phyloP scores from a whole-genome alignment of 345 rosid genomes.

The Boechera stricta region DNA sequence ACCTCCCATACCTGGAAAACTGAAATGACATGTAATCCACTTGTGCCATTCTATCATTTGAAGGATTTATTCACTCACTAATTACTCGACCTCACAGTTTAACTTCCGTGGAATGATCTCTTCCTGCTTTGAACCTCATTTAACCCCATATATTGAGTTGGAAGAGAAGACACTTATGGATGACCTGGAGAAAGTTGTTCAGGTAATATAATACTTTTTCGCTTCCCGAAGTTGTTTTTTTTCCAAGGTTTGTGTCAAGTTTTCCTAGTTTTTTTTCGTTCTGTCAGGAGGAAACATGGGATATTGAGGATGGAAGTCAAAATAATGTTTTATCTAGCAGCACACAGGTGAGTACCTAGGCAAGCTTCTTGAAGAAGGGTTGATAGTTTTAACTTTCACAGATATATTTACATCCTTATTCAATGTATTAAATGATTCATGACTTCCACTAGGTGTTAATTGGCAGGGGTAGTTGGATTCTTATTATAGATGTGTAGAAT shows the following conservation, averaged over 20 bases:
- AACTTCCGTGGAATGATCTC: conserved; percentile 98
- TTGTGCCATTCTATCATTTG: conserved; percentile 27
- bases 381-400: conserved; percentile 25
- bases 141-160: conserved; percentile 81
- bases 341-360: conserved; percentile 71
- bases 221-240: conserved; percentile 13
- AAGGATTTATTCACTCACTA: conserved; percentile 25
- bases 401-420: conserved; percentile 23
- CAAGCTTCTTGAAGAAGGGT: conserved; percentile 11
- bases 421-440: background rate
- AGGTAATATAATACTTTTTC: conserved; percentile 55
- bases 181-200: conserved; percentile 90
- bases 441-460: conserved; percentile 15
- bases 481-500: background rate
- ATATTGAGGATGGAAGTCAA: conserved; percentile 93
- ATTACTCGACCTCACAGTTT: conserved; percentile 63
- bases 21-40: conserved; percentile 21
- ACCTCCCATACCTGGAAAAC: conserved; percentile 11
- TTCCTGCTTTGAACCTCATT: conserved; percentile 96
- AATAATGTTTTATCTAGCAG: conserved; percentile 93
- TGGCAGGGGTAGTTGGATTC: conserved; percentile 23
- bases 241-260: conserved; percentile 43
- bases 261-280: conserved; percentile 20
- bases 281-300: conserved; percentile 96
- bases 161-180: conserved; percentile 99